Base-by-base conservation (phyloP, 75 land plant genomes). In the Selaginella tamariscina region DNA sequence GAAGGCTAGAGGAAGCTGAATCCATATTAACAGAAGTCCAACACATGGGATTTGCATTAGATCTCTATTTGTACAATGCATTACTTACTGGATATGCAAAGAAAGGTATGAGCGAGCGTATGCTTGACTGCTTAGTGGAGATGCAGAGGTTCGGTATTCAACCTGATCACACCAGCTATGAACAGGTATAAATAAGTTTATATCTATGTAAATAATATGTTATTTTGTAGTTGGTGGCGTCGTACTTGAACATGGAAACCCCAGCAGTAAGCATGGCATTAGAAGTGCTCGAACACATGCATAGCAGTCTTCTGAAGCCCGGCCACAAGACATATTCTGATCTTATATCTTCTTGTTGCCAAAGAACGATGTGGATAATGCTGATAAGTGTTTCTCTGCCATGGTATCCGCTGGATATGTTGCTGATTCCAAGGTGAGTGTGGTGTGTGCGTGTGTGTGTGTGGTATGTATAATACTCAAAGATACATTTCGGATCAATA, bases 331-430 rank as follows among this genome's bases (percentile, higher is more conserved):
- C 39, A 1, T 20, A 8, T 1, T 31, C 39, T 18, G 32, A 65
- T 2, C 32, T 76, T 23, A 30, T 76, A 27, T 32, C 33, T 27
- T 68, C 68, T 30, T 71, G 74, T 65, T 71, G 69, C 69, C 29
- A 18, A 20, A 65, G 27, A 44, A 56, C 30, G 31, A 56, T 28
- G 31, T 76, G 15, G 75, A 65, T 21, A 62, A 56, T 56, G 78
- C 74, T 49, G 78, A 76, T 24, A 31, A 65, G 23, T 0, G 62
- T 55, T 71, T 76, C 23, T 30, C n/a, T 18, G 78, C 77, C 30
- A 71, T 76, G 78, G 27, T 24, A 32, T 57, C 62, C 65, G 74
- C 78, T 13, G 75, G 62, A 32, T 32, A 76, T 39, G 27, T 29
- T 31, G 32, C 65, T 24, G 74, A 76, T 0, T 30, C 11, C 64